Base-by-base conservation (phyloP, 257 asterid genomes). In the Buddleja alternifolia region DNA sequence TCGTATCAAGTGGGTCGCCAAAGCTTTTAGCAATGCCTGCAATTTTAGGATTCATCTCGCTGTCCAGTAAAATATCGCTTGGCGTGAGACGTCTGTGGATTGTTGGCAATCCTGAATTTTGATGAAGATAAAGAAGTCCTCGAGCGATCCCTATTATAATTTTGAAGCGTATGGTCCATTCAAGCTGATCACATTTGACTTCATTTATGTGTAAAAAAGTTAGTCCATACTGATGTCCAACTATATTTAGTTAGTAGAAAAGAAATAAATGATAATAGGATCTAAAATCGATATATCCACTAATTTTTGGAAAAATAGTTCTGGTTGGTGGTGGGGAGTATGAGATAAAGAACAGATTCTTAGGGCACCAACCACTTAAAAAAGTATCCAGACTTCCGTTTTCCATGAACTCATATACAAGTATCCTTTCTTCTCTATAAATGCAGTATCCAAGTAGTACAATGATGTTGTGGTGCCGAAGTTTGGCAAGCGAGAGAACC, bases 41-140 rank as follows among this genome's bases (percentile, higher is more conserved):
- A 21, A 77, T 67, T 47, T 63, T 77, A 32, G 78, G 78, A 36
- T 11, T 64, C 82, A 77, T 77, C 3, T 68, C 55, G 15, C 0
- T 11, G 44, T 77, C 52, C 12, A 41, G 39, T 10, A 47, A 48
- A 10, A 47, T 32, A 65, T 32, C 10, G 47, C 25, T 17, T 15
- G 69, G 16, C 20, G 25, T 63, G 57, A 75, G 44, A 46, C 50
- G 57, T 63, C 62, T 45, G 3, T 61, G 73, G 44, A 77, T 68
- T 47, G 48, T 32, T 25, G 41, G 21, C 44, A 62, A 37, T 39
- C 66, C 44, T 14, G 77, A 65, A 41, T 56, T 56, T 24, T 62
- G 69, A 32, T 77, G 82, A 47, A 77, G 75, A 56, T 73, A 72
- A 21, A 21, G 34, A 62, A 77, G 51, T 32, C 75, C 82, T 41